Evolutionary conservation across 148 eudicot species (phyloP).

Genomic region (Cornus florida): DNA sequence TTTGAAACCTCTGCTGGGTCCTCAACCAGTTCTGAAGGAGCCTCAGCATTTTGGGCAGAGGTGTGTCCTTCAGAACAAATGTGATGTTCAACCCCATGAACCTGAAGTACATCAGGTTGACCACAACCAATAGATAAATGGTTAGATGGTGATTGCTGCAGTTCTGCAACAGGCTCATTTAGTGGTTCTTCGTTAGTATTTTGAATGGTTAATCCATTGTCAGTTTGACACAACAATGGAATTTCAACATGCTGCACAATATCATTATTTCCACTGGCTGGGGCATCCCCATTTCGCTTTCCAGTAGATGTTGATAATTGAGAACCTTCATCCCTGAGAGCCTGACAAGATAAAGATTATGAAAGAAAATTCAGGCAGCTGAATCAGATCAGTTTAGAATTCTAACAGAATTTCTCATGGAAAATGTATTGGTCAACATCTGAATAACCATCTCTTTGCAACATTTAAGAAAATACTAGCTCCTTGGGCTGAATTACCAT

Average conservation of each 20-base stretch:
- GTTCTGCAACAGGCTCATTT: conserved; percentile 13
- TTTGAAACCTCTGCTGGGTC: conserved; percentile 1
- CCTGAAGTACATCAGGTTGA: conserved; percentile 23
- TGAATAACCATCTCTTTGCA: not conserved
- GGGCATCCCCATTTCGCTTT: conserved; percentile 20
- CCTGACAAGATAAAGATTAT: conserved; percentile 16
- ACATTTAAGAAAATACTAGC: not conserved
- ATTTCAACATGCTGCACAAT: conserved; percentile 18
- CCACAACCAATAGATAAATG: conserved; percentile 5
- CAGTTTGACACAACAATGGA: conserved; percentile 11
- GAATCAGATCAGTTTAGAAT: not conserved
- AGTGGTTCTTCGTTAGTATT: conserved; percentile 12
- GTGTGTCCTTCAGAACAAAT: conserved; percentile 9
- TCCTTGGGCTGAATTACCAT: not conserved
- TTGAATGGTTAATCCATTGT: conserved; percentile 8
- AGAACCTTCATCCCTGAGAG: conserved; percentile 18
- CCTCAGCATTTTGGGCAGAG: conserved; percentile 12
- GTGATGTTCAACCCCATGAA: conserved; percentile 20
- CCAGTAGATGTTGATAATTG: not conserved
- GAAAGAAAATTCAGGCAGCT: not conserved
- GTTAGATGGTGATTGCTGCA: conserved; percentile 15
- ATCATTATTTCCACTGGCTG: conserved; percentile 7
- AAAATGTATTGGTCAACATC: not conserved
- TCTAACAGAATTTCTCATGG: not conserved
- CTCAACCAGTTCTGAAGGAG: conserved; percentile 15